Conservation (phyloP, 176 grass and related monocot species). For the Phoenix roebelenii region DNA sequence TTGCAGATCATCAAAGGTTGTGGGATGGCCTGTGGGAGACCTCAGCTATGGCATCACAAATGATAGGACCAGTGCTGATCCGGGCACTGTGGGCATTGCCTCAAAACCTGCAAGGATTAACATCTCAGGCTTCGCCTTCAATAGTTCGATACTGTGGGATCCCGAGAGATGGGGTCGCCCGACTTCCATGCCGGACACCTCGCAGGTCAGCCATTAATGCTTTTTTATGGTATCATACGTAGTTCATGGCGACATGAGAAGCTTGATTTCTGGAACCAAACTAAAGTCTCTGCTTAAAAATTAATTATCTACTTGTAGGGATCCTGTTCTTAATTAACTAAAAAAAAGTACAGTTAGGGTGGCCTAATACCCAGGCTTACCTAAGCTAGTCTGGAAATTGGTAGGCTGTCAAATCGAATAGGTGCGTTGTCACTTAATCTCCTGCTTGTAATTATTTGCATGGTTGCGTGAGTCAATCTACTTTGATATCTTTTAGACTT, state of each 20-base stretch:
- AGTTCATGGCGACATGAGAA: not conserved
- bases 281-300: not conserved
- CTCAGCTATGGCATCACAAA: conserved; percentile 30
- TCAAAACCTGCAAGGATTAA: conserved; percentile 22
- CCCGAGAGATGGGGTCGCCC: conserved; percentile 23
- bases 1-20: conserved; percentile 63
- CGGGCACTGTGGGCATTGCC: not conserved
- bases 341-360: too few species aligned
- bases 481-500: too few species aligned
- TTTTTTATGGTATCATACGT: not conserved
- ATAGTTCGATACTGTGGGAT: conserved; percentile 67
- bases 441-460: too few species aligned
- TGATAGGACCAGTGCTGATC: too few species aligned
- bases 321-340: too few species aligned
- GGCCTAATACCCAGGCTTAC: too few species aligned
- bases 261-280: not conserved
- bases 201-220: conserved; percentile 26
- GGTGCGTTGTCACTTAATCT: too few species aligned
- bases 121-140: conserved; percentile 41
- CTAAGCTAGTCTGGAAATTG: too few species aligned
- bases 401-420: too few species aligned
- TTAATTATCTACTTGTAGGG: too few species aligned
- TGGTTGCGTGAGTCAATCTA: too few species aligned
- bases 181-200: conserved; percentile 21
- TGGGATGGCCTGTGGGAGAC: conserved; percentile 79